These are phyloP conservation scores for Kodamaea leandrae DNA, from an alignment of 805 yeast genomes.

Conservation along the genomic window DNA sequence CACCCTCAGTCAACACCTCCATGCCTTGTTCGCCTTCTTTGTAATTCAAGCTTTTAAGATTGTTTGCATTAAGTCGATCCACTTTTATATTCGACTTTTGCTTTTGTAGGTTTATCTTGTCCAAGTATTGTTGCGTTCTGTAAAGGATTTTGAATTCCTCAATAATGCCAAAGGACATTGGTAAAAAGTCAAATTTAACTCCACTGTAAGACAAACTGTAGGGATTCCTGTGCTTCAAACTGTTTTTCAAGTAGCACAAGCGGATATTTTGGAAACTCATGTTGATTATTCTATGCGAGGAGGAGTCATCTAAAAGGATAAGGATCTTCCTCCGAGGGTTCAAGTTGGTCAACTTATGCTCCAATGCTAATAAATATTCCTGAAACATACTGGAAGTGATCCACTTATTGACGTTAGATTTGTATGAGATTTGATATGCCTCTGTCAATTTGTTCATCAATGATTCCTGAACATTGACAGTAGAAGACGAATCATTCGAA, in stretches of 20 bases:
- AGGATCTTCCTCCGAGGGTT: constrained; percentile 48
- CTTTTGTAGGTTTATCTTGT: constrained; percentile 38
- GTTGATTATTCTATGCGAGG: constrained; percentile 55
- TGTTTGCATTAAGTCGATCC: background rate
- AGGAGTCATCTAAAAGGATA: constrained; percentile 58
- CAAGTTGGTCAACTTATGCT: constrained; percentile 50
- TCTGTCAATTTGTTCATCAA: constrained; percentile 44
- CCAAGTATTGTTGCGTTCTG: constrained; percentile 55
- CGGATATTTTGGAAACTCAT: constrained; percentile 36
- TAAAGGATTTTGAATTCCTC: constrained; percentile 60
- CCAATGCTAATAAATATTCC: constrained; percentile 58
- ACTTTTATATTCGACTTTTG: constrained; percentile 14
- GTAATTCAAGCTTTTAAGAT: constrained; percentile 3
- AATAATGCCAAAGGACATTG: constrained; percentile 62
- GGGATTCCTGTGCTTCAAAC: constrained; percentile 37
- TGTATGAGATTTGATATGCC: constrained; percentile 52
- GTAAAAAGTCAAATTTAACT: constrained; percentile 51
- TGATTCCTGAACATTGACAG: constrained; percentile 5
- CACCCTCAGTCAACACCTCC: constrained; percentile 37
- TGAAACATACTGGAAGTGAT: constrained; percentile 61
- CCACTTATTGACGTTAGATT: constrained; percentile 62
- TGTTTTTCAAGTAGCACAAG: constrained; percentile 38
- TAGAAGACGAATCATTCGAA: constrained; percentile 1
- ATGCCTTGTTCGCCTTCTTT: constrained; percentile 10
- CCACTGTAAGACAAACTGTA: constrained; percentile 38